Evolutionary conservation across 768 basidiomycete genomes (phyloP).

Genomic region (Steccherinum ochraceum): DNA sequence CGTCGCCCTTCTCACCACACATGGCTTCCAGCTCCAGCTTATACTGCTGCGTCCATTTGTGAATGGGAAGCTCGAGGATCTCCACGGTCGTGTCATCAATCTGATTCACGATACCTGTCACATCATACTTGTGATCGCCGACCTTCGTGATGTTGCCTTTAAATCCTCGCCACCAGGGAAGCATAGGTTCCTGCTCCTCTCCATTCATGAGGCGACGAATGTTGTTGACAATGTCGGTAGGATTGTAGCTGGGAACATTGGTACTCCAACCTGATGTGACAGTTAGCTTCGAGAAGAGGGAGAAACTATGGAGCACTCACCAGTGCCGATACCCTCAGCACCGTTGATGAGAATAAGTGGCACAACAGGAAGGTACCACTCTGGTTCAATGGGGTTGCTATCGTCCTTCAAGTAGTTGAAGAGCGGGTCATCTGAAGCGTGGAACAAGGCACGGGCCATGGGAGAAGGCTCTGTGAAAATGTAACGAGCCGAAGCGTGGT

Average conservation of each 20-base stretch:
- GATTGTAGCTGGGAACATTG: conserved; percentile 86
- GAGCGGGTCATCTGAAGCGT: conserved; percentile 81
- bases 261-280: conserved; percentile 99
- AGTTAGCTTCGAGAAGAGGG: too few species aligned
- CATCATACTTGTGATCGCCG: conserved; percentile 82
- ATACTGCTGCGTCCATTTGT: conserved; percentile 90
- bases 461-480: conserved; percentile 80
- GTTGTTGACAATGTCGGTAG: conserved; percentile 83
- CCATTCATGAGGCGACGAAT: conserved; percentile 80
- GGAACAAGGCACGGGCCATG: conserved; percentile 72
- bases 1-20: conserved; percentile 81
- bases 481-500: conserved; percentile 94
- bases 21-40: conserved; percentile 88
- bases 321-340: conserved; percentile 96
- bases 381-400: conserved; percentile 81
- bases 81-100: conserved; percentile 85
- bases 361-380: conserved; percentile 87
- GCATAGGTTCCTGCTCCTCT: conserved; percentile 80
- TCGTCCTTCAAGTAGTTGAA: conserved; percentile 84
- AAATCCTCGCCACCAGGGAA: conserved; percentile 98
- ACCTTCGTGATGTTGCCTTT: conserved; percentile 78
- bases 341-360: conserved; percentile 92
- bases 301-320: too few species aligned
- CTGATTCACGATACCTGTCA: conserved; percentile 68
- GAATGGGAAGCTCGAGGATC: conserved; percentile 92